Base-by-base conservation (phyloP, 2,329 filamentous ascomycete genomes). In the Neopestalotiopsis rosae region DNA sequence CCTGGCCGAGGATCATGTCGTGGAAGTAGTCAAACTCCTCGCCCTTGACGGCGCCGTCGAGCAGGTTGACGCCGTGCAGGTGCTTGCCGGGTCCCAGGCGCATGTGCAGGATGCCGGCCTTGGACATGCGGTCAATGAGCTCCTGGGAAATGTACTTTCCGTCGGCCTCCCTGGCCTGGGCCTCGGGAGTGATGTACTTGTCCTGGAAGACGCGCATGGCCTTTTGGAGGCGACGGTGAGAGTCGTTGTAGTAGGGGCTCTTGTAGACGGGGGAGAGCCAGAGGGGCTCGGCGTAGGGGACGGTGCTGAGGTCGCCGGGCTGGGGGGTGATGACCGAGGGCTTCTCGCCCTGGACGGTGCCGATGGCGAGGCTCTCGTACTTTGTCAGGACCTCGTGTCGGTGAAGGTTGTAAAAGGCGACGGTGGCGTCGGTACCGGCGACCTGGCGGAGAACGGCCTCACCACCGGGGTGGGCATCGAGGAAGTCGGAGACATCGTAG, bases 391-490 rank as follows among this genome's bases (percentile, higher is more conserved):
- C 93, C 81, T 97, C 94, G 74, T 97, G 94, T 32, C 94, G 87
- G 83, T 97, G 94, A 66, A 97, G 90, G 84, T 97, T 97, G 88
- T 97, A 97, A 81, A 97, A 97, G 68, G 91, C 92, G 45, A 87
- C 83, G 1, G 94, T 97, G 65, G 94, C 93, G 77, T 97, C 94
- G 73, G 89, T 87, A 71, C 94, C 94, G 38, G 92, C 94, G 62
- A 95, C 89, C 81, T 97, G 93, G 67, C 88, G 87, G 49, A 97
- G 88, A 30, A 97, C 94, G 58, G 92, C 90, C 75, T 91, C 90
- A 75, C 94, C 94, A 74, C 94, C 94, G 0, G 94, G 94, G 76
- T 97, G 94, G 28, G 92, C 93, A 77, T 96, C 92, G 74, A 94
- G 81, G 80, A 97, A 97, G 73, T 97, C 93, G 70, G 91, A 91